These are phyloP conservation scores for Aureobasidium sp. DNA, from an alignment of 2,329 filamentous ascomycete genomes.

Conservation along the genomic window DNA sequence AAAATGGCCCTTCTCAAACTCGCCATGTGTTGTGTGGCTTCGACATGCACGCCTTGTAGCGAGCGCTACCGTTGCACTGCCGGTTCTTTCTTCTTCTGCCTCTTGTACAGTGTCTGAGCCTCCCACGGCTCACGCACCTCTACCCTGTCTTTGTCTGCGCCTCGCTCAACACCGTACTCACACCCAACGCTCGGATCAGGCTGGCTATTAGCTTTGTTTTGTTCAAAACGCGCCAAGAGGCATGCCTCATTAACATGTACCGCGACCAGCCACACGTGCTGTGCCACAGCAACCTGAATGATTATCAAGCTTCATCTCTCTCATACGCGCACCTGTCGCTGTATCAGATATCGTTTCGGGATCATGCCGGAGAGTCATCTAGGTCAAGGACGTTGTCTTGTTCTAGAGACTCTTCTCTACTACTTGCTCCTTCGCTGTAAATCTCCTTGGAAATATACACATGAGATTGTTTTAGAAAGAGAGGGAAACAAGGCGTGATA, in stretches of 20 bases:
- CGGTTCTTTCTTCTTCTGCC: background rate
- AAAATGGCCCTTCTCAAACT: background rate
- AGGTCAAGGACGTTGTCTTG: background rate
- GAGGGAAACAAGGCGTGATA: background rate
- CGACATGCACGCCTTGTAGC: background rate
- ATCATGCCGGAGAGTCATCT: background rate
- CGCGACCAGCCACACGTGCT: background rate
- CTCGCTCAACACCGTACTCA: background rate
- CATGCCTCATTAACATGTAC: background rate
- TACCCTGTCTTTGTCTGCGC: background rate
- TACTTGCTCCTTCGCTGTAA: background rate
- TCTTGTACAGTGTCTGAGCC: background rate
- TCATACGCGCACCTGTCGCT: background rate
- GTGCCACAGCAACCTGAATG: slow-evolving; percentile 5
- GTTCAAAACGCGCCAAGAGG: background rate
- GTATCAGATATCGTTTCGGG: background rate
- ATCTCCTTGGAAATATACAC: background rate
- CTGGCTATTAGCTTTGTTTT: slow-evolving; percentile 7
- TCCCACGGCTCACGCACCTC: background rate
- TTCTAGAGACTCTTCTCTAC: too few species aligned
- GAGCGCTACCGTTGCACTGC: background rate
- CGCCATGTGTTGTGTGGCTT: background rate
- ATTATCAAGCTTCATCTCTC: background rate
- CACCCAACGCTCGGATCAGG: slow-evolving; percentile 1
- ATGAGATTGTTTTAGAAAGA: background rate